Base-by-base conservation (phyloP, 2,329 filamentous ascomycete genomes). In the Delphinella strobiligena region DNA sequence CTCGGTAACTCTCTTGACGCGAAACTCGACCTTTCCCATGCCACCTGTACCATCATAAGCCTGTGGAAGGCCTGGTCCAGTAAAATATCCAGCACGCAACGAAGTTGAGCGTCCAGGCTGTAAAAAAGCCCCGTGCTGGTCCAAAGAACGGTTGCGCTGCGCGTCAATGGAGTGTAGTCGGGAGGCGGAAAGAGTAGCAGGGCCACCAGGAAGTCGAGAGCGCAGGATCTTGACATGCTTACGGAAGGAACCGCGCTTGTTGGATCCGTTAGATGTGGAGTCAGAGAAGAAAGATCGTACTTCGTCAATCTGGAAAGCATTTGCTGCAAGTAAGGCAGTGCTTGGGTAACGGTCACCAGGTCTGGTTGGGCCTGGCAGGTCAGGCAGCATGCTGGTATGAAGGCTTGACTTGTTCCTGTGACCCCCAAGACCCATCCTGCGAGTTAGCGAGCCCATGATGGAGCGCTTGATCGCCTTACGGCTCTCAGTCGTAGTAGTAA, bases 271-370 rank as follows among this genome's bases (percentile, higher is more conserved):
- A 14, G 54, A 55, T 44, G 55, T 60, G 46, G 62, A 55, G 44
- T 64, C 61, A 7, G 59, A 62, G 50, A 64, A 64, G 54, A 61
- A 63, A 38, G 59, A 62, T 27, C 59, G 55, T 14, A 61, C 55
- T 45, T 64, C 61, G 39, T 62, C 60, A 16, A 66, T 49, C 41
- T 59, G 50, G 40, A 52, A 52, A 22, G 56, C 52, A 12, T 54
- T 49, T 9, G 67, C 66, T 32, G 65, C 61, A 14, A 58, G 61
- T 22, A 68, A 53, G 34, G 60, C 60, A 37, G 62, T 64, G 8
- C 62, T 67, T 18, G 67, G 67, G 47, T 70, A 70, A 18, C 67
- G 63, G 42, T 69, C 67, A 31, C 67, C 66, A 19, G 60, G 59
- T 37, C 57, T 59, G 12, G 31, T 29, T 4, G 17, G 34, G 16